A percentile compares a stretch with the other conserved stretches of the same genome.
These are phyloP conservation scores for Phytophthora macrochlamydospora DNA, from an alignment of 352 stramenopile genomes.

Conservation along the genomic window DNA sequence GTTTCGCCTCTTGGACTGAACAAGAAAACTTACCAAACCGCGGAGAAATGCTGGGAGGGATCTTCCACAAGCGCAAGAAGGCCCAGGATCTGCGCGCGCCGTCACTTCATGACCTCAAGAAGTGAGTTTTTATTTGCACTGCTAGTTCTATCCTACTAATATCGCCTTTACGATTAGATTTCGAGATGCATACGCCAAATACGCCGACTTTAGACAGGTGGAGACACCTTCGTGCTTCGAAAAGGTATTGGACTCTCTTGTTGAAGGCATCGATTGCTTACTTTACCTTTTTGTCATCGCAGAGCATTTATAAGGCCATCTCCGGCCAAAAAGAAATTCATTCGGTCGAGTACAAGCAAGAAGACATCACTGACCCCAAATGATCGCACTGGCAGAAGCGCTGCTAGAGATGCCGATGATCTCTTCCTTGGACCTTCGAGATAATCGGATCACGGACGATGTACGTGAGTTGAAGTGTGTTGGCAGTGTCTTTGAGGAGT, in stretches of 20 bases:
- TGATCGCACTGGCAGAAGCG: constrained; percentile 79
- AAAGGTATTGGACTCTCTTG: constrained; percentile 33
- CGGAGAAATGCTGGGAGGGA: constrained; percentile 59
- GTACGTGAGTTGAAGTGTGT: constrained; percentile 28
- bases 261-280: background rate
- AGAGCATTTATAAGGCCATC: constrained; percentile 89
- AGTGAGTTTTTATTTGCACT: constrained; percentile 27
- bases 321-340: constrained; percentile 82
- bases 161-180: constrained; percentile 38
- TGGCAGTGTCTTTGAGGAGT: background rate
- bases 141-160: background rate
- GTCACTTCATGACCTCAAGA: constrained; percentile 80
- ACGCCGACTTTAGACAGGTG: constrained; percentile 62
- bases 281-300: background rate
- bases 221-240: constrained; percentile 77
- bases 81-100: constrained; percentile 73
- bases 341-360: constrained; percentile 73
- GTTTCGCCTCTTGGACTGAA: constrained; percentile 20
- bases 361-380: constrained; percentile 81
- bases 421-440: constrained; percentile 72
- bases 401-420: constrained; percentile 80
- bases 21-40: too few species aligned
- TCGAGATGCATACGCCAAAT: constrained; percentile 66
- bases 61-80: constrained; percentile 87
- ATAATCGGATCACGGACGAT: constrained; percentile 84